phyloP scores from a whole-genome alignment of 148 eudicot genomes.

The Chenopodium suecicum region DNA sequence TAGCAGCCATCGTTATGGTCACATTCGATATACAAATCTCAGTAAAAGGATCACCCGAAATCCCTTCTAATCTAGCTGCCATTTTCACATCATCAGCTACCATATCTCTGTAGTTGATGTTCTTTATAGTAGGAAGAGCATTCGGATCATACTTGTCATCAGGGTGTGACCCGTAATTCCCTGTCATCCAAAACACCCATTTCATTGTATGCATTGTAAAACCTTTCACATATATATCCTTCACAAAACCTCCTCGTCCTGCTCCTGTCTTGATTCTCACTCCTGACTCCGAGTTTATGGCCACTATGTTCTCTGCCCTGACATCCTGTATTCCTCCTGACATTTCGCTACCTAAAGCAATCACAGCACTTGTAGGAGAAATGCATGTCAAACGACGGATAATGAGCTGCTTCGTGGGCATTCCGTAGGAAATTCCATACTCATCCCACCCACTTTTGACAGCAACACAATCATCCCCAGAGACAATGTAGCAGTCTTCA shows the following conservation, averaged over 20 bases:
- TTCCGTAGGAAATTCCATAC: conserved; percentile 78
- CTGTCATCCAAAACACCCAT: conserved; percentile 94
- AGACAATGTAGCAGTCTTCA: conserved; percentile 89
- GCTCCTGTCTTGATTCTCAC: conserved; percentile 80
- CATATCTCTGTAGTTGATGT: conserved; percentile 77
- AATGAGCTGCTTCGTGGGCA: conserved; percentile 84
- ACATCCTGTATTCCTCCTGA: conserved; percentile 94
- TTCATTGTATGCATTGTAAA: conserved; percentile 85
- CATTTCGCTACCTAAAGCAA: conserved; percentile 95
- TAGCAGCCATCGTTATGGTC: conserved; percentile 55
- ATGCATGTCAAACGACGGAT: conserved; percentile 86
- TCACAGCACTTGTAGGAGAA: conserved; percentile 82
- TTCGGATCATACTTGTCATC: conserved; percentile 72
- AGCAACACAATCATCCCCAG: conserved; percentile 92
- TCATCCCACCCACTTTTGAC: conserved; percentile 98
- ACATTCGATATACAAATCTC: conserved; percentile 88
- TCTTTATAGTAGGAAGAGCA: conserved; percentile 64
- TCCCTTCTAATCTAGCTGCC: conserved; percentile 78
- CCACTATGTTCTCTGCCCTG: conserved; percentile 76
- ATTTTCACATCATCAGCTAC: conserved; percentile 74
- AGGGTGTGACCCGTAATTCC: conserved; percentile 83
- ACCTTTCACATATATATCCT: conserved; percentile 71
- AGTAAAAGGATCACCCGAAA: conserved; percentile 70
- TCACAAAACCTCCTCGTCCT: conserved; percentile 86
- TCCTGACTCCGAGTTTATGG: conserved; percentile 82